Conservation (phyloP, 345 rosid species). For the Brassica juncea region DNA sequence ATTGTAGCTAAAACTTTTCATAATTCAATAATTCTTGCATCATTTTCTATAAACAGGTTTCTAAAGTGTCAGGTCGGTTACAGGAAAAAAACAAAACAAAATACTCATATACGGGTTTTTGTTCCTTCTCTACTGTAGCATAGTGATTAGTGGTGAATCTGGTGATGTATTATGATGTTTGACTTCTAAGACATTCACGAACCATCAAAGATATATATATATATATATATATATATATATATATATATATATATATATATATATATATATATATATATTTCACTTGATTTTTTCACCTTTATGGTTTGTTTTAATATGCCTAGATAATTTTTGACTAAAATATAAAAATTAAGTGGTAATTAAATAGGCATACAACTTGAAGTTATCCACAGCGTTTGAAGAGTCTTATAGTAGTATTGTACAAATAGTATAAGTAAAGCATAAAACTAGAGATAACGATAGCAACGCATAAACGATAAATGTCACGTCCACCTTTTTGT, state of each 20-base stretch:
- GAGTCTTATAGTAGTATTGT: constrained; percentile 17
- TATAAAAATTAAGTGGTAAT: not conserved
- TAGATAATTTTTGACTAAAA: not conserved
- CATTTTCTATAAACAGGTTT: not conserved
- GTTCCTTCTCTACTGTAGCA: not conserved
- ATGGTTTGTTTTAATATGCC: not conserved
- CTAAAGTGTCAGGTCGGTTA: constrained; percentile 16
- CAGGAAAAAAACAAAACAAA: not conserved
- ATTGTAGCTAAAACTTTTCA: not conserved
- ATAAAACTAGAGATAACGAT: constrained; percentile 3
- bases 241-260: not conserved
- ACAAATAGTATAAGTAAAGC: constrained; percentile 13
- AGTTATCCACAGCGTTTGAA: constrained; percentile 6
- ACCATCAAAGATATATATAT: too few relatives aligned
- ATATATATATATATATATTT: not conserved
- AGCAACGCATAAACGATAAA: constrained; percentile 7
- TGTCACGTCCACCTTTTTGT: constrained; percentile 25
- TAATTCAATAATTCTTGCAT: constrained; percentile 7
- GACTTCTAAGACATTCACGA: not conserved
- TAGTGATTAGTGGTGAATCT: not conserved
- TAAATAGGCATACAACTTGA: not conserved
- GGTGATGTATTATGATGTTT: not conserved
- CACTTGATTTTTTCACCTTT: not conserved
- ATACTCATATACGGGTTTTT: not conserved
- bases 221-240: not conserved